phyloP scores from a whole-genome alignment of 331 rosid genomes.

The Erythrophleum ivorense region DNA sequence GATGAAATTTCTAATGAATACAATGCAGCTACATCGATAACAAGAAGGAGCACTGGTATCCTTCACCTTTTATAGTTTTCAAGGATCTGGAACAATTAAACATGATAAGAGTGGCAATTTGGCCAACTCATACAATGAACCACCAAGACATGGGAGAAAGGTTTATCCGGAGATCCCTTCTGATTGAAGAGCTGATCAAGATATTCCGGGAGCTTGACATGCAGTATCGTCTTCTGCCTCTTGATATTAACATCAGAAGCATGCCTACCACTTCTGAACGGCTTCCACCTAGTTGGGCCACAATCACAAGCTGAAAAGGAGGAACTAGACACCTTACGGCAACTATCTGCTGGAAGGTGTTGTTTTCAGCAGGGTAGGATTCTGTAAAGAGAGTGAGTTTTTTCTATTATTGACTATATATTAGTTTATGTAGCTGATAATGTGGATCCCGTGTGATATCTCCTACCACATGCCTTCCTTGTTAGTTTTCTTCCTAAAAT shows the following conservation, averaged over 20 bases:
- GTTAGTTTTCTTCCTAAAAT: conserved; percentile 14
- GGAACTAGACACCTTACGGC: not conserved
- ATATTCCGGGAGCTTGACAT: conserved; percentile 69
- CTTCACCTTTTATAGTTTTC: conserved; percentile 52
- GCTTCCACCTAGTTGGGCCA: conserved; percentile 43
- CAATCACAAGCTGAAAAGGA: conserved; percentile 38
- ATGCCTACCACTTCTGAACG: conserved; percentile 54
- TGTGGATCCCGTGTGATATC: not conserved
- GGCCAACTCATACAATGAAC: conserved; percentile 63
- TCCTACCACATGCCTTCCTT: conserved; percentile 24
- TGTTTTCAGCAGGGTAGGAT: conserved; percentile 33
- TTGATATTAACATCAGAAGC: conserved; percentile 55
- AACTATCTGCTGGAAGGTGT: conserved; percentile 28
- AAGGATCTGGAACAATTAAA: conserved; percentile 57
- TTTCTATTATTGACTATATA: not conserved
- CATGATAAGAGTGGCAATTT: conserved; percentile 50
- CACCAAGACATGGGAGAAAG: conserved; percentile 73
- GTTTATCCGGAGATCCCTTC: conserved; percentile 52
- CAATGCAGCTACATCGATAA: conserved; percentile 57
- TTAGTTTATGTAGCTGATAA: conserved; percentile 33
- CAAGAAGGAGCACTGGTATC: conserved; percentile 72
- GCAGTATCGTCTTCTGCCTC: conserved; percentile 62
- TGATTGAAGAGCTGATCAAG: conserved; percentile 63
- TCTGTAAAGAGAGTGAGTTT: conserved; percentile 34
- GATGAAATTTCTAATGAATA: not conserved